A percentile compares a stretch with the other conserved stretches of the same genome.
phyloP scores from a whole-genome alignment of 257 asterid genomes.

The Jacaranda mimosifolia region DNA sequence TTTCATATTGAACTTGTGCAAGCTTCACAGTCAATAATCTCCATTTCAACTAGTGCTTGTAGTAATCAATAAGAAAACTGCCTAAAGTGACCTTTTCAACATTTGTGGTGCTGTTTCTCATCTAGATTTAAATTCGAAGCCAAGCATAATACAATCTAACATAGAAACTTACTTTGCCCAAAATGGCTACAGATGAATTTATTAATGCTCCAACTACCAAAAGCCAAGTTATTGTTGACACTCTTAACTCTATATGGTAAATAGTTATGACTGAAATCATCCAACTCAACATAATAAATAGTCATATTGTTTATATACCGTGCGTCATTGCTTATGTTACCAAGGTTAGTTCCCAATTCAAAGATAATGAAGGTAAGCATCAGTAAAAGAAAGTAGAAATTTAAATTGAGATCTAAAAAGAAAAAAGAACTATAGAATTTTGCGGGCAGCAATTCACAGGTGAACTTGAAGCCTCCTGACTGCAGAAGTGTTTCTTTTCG shows the following conservation, averaged over 20 bases:
- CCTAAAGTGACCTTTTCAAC: not conserved
- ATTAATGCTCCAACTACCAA: not conserved
- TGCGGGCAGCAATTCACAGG: not conserved
- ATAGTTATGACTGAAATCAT: not conserved
- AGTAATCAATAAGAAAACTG: not conserved
- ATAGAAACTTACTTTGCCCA: not conserved
- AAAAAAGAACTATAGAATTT: not conserved
- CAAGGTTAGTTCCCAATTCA: not conserved
- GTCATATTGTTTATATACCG: not conserved
- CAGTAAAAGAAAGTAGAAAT: not conserved
- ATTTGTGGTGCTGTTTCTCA: not conserved
- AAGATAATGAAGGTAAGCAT: not conserved
- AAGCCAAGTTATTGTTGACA: not conserved
- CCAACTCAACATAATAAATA: not conserved
- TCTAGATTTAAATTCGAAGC: not conserved
- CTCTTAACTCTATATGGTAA: not conserved
- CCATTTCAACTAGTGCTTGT: not conserved
- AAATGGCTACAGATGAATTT: conserved; percentile 4
- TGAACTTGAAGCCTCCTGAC: not conserved
- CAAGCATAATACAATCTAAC: not conserved
- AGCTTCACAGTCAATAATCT: not conserved
- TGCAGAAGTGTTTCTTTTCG: no score
- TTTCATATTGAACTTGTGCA: not conserved
- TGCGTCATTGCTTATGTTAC: conserved; percentile 4
- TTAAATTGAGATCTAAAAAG: not conserved